Evolutionary conservation across 768 basidiomycete species (phyloP), one percentile per base, ranked within the genome.

Genomic region (Atractiella rhizophila): DNA sequence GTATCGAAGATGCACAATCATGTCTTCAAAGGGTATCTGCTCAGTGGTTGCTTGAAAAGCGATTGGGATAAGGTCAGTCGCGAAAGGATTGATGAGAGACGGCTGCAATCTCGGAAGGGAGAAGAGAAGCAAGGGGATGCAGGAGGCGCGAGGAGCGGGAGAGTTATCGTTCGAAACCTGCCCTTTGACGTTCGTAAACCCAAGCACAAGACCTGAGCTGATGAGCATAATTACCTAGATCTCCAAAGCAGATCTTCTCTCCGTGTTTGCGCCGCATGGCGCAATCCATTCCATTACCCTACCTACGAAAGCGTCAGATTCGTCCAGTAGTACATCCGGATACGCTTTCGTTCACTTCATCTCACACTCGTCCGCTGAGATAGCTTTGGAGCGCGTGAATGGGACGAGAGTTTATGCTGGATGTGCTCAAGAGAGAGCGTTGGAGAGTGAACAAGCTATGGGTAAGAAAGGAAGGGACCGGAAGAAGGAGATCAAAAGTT

Each of bases 261-360:
- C 76, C 0, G 59, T 76, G 2, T 96, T 96, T 63, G 67, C 86
- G 2, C 78, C 79, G 0, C 72, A 75, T 46, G 86, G 86, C 0
- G 74, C 83, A 0, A 73, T 96, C 16, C 65, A 83, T 56, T 77
- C 77, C 1, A 70, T 96, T 48, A 69, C 75, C 45, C 73, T 88
- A 15, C 86, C 83, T 0, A 59, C 61, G 18, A 55, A 49, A 43
- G n/a, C n/a, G n/a, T n/a, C n/a, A n/a, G n/a, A n/a, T n/a, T n/a
- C n/a, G n/a, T n/a, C n/a, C n/a, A n/a, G n/a, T n/a, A n/a, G n/a
- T n/a, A n/a, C 32, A 48, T 74, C 75, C 50, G 83, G 86, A 0
- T 96, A 88, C 50, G 88, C 83, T 0, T 94, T 96, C 52, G 73
- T 96, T 9, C 88, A 83, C 81, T 83, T 81, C 70, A 58, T 83